Base-by-base conservation (phyloP, 2,329 filamentous ascomycete genomes). In the Beauveria asiatica region DNA sequence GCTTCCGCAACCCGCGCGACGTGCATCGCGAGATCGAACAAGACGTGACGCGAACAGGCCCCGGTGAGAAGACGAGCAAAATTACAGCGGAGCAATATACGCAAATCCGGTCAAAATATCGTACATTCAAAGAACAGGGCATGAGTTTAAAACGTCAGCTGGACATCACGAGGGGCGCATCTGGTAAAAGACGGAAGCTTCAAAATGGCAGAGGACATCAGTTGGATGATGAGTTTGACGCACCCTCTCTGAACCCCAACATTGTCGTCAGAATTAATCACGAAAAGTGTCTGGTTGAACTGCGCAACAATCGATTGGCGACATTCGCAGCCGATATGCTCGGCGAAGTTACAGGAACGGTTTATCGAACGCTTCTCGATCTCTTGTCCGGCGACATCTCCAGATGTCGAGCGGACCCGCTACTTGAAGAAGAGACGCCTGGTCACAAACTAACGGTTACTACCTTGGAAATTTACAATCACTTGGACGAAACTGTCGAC, bases 251-350 rank as follows among this genome's bases (percentile, higher is more conserved):
- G 46, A 81, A 85, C 65, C 82, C 84, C 54, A 83, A 88, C 61
- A 78, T 92, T 64, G 80, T 92, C 41, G 78, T 97, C 53, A 84
- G 87, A 30, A 79, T 97, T 59, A 97, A 96, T 70, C 87, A 90
- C 68, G 88, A 92, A 60, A 95, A 93, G 72, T 90, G 91, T 62
- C 78, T 87, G 7, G 89, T 97, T 10, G 86, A 89, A 54, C 79
- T 96, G 64, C 89, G 93, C 60, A 96, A 91, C 67, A 82, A 87
- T 64, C 84, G 85, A 21, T 84, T 97, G 3, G 84, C 87, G 57
- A 80, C 85, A n/a, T 83, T 92, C 60, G 90, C 86, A 1, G 80
- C 85, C 56, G 83, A 88, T 57, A 79, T 83, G 37, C 81, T 94
- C 21, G 89, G 92, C 49, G 79, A 85, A 45, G 85, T 83, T 1